Evolutionary conservation across 2,329 filamentous ascomycete species (phyloP).

Genomic region (Verticillium isaacii): DNA sequence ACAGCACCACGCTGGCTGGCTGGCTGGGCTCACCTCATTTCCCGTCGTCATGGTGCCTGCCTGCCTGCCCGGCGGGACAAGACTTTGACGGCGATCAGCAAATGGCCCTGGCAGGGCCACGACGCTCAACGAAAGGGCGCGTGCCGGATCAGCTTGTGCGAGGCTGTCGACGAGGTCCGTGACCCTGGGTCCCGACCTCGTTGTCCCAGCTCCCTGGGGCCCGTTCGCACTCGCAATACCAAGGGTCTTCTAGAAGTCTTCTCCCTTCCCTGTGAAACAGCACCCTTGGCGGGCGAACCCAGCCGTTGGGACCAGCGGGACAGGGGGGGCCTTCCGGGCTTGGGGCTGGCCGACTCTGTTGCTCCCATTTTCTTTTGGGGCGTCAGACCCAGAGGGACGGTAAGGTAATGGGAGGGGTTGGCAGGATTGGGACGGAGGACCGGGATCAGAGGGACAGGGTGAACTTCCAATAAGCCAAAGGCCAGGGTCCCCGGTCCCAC

Average conservation of each 20-base stretch:
- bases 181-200: background rate
- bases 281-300: background rate
- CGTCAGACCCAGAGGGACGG: background rate
- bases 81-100: background rate
- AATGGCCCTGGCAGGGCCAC: background rate
- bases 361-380: background rate
- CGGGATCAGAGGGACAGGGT: background rate
- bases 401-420: background rate
- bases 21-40: background rate
- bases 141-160: background rate
- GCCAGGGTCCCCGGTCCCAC: background rate
- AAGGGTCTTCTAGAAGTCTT: constrained; percentile 11
- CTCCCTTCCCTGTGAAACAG: constrained; percentile 4
- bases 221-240: constrained; percentile 1
- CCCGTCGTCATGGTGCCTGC: background rate
- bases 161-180: background rate
- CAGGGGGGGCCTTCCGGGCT: background rate
- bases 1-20: background rate
- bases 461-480: background rate
- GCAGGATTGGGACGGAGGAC: background rate
- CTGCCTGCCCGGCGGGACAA: background rate
- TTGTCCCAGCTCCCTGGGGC: background rate
- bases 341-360: background rate
- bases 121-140: background rate
- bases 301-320: constrained; percentile 1